A percentile compares a stretch with the other conserved stretches of the same genome.
Evolutionary conservation across 2,329 filamentous ascomycete species (phyloP).

Genomic region (Calonectria pteridis): DNA sequence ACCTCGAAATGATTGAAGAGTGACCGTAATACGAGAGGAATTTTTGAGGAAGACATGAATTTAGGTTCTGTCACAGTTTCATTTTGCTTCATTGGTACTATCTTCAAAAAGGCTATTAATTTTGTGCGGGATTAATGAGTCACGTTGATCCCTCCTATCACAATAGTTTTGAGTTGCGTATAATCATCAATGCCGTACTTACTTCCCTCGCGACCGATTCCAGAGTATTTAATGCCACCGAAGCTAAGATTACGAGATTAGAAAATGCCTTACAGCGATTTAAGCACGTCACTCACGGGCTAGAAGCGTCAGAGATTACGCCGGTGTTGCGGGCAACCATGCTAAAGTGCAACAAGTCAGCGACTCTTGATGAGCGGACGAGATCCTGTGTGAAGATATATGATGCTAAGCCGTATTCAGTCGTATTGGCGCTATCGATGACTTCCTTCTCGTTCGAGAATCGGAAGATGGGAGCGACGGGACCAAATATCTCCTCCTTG

Average conservation of each 20-base stretch:
- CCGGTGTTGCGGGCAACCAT: not conserved
- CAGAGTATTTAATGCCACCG: not conserved
- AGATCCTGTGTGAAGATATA: not conserved
- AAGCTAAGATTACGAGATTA: not conserved
- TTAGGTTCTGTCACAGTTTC: not conserved
- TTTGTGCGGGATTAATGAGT: not conserved
- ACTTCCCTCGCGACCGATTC: not conserved
- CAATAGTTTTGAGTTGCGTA: not conserved
- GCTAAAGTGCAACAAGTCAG: not conserved
- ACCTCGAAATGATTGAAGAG: too few relatives aligned
- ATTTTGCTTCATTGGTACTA: not conserved
- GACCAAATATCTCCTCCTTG: constrained; percentile 75
- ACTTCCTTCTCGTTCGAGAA: constrained; percentile 77
- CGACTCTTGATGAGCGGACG: not conserved
- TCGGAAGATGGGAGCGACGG: constrained; percentile 71
- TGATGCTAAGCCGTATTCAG: constrained; percentile 5
- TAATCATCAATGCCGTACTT: not conserved
- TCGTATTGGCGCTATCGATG: constrained; percentile 65
- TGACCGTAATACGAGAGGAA: too few relatives aligned
- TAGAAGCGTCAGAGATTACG: not conserved
- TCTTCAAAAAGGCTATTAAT: not conserved
- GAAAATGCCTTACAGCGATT: too few relatives aligned
- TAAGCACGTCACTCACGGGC: not conserved
- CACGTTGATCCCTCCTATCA: not conserved
- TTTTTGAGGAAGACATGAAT: too few relatives aligned